Conservation (phyloP, 176 grass and related monocot species). For the Neostapfia colusana region DNA sequence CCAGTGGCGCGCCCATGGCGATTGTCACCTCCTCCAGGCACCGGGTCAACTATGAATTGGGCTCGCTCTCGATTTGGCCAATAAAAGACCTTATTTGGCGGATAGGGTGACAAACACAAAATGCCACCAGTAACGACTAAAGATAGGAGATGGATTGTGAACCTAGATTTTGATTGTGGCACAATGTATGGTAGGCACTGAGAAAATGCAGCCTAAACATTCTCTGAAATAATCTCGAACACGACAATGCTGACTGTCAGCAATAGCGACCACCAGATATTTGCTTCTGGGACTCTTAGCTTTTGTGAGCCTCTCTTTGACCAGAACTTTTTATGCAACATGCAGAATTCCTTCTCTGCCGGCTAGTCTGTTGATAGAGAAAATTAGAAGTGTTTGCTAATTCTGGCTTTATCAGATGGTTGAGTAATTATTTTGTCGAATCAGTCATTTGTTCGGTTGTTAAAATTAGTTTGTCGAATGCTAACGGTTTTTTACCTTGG, state of each 20-base stretch:
- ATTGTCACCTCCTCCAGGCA: too few species aligned
- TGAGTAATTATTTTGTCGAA: too few species aligned
- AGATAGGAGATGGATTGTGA: slow-evolving; percentile 32
- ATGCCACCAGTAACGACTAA: neutral
- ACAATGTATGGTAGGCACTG: neutral
- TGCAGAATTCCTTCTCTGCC: neutral
- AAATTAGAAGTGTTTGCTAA: too few species aligned
- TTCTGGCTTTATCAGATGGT: too few species aligned
- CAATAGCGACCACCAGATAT: neutral
- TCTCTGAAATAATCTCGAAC: neutral
- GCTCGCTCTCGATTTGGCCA: too few species aligned
- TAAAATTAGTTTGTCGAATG: too few species aligned
- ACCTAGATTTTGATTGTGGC: neutral
- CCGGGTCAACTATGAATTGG: too few species aligned
- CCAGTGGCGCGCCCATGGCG: too few species aligned
- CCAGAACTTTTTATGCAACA: slow-evolving; percentile 22
- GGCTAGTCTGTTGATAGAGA: too few species aligned
- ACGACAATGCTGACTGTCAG: neutral
- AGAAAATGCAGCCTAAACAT: slow-evolving; percentile 1
- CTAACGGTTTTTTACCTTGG: too few species aligned
- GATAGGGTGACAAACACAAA: neutral
- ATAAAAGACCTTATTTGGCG: neutral
- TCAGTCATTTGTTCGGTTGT: too few species aligned
- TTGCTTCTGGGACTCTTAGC: slow-evolving; percentile 29
- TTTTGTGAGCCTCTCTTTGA: slow-evolving; percentile 38